phyloP scores from a whole-genome alignment of 1,284 basidiomycete species.

The Ustilago bromivora region DNA sequence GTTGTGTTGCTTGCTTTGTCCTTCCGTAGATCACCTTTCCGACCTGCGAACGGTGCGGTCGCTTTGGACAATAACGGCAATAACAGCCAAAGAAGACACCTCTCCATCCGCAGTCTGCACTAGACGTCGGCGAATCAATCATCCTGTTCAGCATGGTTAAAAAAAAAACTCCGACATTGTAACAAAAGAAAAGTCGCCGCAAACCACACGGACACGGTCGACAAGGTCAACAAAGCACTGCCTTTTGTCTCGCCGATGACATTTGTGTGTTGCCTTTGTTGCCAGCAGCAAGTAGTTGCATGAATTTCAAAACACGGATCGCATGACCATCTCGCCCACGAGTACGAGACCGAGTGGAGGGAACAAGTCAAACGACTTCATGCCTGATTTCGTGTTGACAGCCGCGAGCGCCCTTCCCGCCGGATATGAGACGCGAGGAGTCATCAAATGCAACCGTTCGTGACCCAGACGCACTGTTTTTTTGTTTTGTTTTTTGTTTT shows the following conservation, averaged over 20 bases:
- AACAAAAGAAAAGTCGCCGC: not conserved
- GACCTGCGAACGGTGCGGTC: too few relatives aligned
- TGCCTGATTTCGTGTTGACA: constrained; percentile 18
- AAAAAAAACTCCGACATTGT: not conserved
- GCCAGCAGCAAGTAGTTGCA: not conserved
- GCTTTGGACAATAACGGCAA: not conserved
- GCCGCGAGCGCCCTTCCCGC: constrained; percentile 4
- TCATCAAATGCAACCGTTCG: too few relatives aligned
- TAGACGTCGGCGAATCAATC: not conserved
- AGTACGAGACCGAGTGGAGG: not conserved
- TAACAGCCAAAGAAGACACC: not conserved
- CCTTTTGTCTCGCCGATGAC: not conserved
- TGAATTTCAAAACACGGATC: not conserved
- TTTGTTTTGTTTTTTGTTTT: not conserved
- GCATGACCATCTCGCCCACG: not conserved
- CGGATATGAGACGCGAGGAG: constrained; percentile 4
- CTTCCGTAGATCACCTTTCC: too few relatives aligned
- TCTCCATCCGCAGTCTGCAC: too few relatives aligned
- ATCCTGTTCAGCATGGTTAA: not conserved
- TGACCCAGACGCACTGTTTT: not conserved
- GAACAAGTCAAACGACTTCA: not conserved
- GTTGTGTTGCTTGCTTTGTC: too few relatives aligned
- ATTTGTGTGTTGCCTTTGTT: not conserved
- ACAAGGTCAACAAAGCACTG: not conserved
- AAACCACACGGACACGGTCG: not conserved